A percentile compares a stretch with the other conserved stretches of the same genome.
Evolutionary conservation across 441 rosid genomes (phyloP).

Genomic region (Lepidium campestre): DNA sequence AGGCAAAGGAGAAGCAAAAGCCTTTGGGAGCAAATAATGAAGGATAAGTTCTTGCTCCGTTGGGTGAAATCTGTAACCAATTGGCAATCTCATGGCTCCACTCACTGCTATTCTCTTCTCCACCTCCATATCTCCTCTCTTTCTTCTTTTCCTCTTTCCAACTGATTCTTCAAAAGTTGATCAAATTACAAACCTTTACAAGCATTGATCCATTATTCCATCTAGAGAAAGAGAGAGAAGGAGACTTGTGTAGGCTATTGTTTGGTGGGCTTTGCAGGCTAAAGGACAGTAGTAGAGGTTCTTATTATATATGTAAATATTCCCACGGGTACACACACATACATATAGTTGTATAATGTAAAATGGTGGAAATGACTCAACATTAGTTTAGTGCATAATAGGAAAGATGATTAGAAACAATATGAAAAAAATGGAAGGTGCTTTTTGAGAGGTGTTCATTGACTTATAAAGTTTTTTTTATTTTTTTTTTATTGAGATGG

Average conservation of each 20-base stretch:
- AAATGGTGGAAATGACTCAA: constrained; percentile 7
- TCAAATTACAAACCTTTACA: background rate
- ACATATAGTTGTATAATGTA: background rate
- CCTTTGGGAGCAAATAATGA: constrained; percentile 43
- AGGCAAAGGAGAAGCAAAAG: constrained; percentile 35
- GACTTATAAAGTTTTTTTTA: constrained; percentile 14
- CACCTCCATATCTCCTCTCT: constrained; percentile 24
- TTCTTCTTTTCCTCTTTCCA: background rate
- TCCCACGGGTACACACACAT: constrained; percentile 1
- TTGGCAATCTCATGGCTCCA: constrained; percentile 41
- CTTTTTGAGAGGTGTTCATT: constrained; percentile 24
- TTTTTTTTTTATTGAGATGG: too few species aligned
- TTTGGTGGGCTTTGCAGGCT: constrained; percentile 14
- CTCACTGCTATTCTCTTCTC: constrained; percentile 26
- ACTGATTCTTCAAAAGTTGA: background rate
- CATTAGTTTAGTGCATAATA: constrained; percentile 19
- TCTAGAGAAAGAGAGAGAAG: background rate
- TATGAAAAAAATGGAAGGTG: constrained; percentile 6
- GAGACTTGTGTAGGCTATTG: constrained; percentile 16
- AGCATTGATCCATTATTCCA: constrained; percentile 19
- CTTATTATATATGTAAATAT: constrained; percentile 2
- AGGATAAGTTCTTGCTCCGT: constrained; percentile 52
- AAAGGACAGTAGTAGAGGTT: constrained; percentile 23
- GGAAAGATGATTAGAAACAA: constrained; percentile 15
- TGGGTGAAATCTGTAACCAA: constrained; percentile 46